Evolutionary conservation across 495 filamentous ascomycete genomes (phyloP).

Genomic region (Margaritispora aquatica): DNA sequence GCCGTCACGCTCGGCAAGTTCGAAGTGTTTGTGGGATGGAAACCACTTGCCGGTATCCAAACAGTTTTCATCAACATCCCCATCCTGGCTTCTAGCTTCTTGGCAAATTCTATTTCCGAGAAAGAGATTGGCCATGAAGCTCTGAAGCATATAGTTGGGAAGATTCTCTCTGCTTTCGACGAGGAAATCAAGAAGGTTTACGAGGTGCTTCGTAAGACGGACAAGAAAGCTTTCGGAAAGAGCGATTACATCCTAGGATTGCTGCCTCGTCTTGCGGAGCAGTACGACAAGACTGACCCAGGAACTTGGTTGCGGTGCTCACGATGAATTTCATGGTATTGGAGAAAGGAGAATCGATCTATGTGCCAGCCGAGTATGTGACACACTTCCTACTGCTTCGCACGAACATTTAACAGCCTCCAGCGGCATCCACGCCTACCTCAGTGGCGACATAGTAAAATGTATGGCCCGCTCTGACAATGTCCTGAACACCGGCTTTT

Average conservation of each 20-base stretch:
- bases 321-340: conserved; percentile 72
- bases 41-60: conserved; percentile 55
- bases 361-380: conserved; percentile 60
- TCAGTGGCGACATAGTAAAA: conserved; percentile 74
- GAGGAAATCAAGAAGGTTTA: conserved; percentile 43
- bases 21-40: conserved; percentile 74
- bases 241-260: conserved; percentile 56
- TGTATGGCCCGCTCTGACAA: conserved; percentile 83
- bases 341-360: conserved; percentile 59
- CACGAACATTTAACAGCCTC: not conserved
- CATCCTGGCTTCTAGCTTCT: conserved; percentile 41
- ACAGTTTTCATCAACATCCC: conserved; percentile 47
- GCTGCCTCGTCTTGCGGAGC: conserved; percentile 55
- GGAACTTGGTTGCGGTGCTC: conserved; percentile 60
- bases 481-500: conserved; percentile 71
- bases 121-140: conserved; percentile 50
- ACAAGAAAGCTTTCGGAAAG: conserved; percentile 42
- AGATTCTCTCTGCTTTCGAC: conserved; percentile 48
- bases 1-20: conserved; percentile 70
- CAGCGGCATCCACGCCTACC: conserved; percentile 66
- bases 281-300: conserved; percentile 54
- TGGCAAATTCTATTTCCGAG: conserved; percentile 31
- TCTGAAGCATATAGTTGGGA: conserved; percentile 52
- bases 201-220: conserved; percentile 40
- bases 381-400: too few relatives aligned